Evolutionary conservation across 2,329 filamentous ascomycete genomes (phyloP).

Genomic region (Lasiodiplodia hormozganensis): DNA sequence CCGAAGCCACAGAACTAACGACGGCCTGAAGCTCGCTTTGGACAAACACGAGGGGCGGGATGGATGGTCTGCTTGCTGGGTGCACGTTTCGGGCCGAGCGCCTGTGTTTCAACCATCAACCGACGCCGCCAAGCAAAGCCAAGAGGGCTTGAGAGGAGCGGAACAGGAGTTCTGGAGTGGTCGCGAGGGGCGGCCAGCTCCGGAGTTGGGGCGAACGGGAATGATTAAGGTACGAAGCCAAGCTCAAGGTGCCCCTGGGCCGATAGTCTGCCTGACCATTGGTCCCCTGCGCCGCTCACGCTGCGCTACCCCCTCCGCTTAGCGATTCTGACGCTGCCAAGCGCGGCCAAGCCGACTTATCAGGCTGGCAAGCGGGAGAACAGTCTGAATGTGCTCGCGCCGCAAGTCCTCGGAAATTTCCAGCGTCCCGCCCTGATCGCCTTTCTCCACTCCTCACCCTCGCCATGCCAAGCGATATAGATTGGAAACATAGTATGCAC

Average conservation of each 20-base stretch:
- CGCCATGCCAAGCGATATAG: constrained; percentile 16
- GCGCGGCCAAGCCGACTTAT: constrained; percentile 22
- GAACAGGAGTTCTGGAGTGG: not conserved
- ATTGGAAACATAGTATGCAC: constrained; percentile 12
- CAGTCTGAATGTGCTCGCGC: not conserved
- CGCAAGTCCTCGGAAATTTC: constrained; percentile 15
- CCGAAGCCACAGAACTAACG: not conserved
- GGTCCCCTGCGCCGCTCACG: constrained; percentile 5
- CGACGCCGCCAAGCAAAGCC: constrained; percentile 19
- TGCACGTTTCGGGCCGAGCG: constrained; percentile 16
- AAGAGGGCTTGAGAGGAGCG: constrained; percentile 4
- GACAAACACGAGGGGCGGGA: constrained; percentile 10
- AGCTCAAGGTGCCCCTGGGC: not conserved
- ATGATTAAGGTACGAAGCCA: constrained; percentile 12
- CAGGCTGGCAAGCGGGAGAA: constrained; percentile 4
- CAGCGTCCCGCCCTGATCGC: not conserved
- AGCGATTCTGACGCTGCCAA: constrained; percentile 15
- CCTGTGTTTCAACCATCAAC: constrained; percentile 4
- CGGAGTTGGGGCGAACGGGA: not conserved
- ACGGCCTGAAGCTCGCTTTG: not conserved
- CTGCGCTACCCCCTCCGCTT: not conserved
- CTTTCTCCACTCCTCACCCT: not conserved
- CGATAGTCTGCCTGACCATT: constrained; percentile 9
- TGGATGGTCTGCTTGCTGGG: too few relatives aligned
- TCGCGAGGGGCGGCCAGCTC: not conserved